phyloP scores from a whole-genome alignment of 2,329 filamentous ascomycete genomes.

The Westerdykella sp. region DNA sequence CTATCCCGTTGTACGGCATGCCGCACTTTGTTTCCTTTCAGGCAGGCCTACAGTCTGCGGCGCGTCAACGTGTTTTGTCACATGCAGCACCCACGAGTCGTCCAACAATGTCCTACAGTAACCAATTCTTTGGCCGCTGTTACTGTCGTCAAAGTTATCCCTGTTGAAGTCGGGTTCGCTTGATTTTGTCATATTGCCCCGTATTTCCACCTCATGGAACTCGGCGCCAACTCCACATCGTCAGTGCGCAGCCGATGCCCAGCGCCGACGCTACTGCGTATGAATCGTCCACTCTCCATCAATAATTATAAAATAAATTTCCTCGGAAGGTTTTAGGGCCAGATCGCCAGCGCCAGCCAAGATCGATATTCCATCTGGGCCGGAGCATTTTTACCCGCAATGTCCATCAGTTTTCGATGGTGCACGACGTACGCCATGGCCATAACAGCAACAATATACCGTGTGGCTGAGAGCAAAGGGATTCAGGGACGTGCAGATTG shows the following conservation, averaged over 20 bases:
- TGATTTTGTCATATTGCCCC: too few species aligned
- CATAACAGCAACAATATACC: constrained; percentile 7
- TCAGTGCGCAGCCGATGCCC: constrained; percentile 14
- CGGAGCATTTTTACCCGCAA: constrained; percentile 31
- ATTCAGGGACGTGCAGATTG: background rate
- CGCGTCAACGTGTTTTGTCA: too few species aligned
- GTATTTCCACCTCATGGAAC: too few species aligned
- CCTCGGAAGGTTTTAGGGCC: constrained; percentile 33
- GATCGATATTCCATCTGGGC: constrained; percentile 24
- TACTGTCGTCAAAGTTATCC: too few species aligned
- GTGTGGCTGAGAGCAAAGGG: constrained; percentile 1
- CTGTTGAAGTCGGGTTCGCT: too few species aligned
- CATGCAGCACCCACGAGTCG: too few species aligned
- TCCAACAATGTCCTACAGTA: too few species aligned
- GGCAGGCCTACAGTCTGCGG: too few species aligned
- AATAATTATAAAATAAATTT: background rate
- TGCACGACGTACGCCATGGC: constrained; percentile 7
- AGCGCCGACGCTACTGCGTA: too few species aligned
- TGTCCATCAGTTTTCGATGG: constrained; percentile 6
- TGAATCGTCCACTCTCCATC: too few species aligned
- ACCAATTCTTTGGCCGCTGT: too few species aligned
- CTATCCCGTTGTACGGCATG: constrained; percentile 5
- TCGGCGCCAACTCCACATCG: constrained; percentile 22
- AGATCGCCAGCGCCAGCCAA: constrained; percentile 28
- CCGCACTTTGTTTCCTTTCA: background rate